These are phyloP conservation scores for Inosperma sp. DNA, from an alignment of 768 basidiomycete genomes.

Conservation along the genomic window DNA sequence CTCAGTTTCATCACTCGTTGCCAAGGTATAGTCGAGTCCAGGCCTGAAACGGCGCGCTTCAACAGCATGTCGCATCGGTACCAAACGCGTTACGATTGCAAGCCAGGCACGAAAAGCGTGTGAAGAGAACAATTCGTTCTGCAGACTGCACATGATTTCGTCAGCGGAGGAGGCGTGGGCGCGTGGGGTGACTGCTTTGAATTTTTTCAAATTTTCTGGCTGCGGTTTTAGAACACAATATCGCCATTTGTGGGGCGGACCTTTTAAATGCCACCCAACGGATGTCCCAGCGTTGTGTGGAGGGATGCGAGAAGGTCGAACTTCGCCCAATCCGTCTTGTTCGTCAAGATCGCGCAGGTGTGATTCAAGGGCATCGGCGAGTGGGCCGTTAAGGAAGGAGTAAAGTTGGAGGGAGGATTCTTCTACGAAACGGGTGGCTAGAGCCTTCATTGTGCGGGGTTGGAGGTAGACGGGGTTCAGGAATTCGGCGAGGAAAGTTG, in stretches of 20 bases:
- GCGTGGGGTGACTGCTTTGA: conserved; percentile 46
- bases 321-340: conserved; percentile 55
- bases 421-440: conserved; percentile 75
- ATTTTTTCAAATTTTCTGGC: conserved; percentile 31
- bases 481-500: conserved; percentile 74
- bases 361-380: conserved; percentile 63
- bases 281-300: conserved; percentile 60
- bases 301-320: conserved; percentile 54
- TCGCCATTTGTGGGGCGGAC: conserved; percentile 94
- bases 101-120: conserved; percentile 91
- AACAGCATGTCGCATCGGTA: conserved; percentile 67
- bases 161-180: conserved; percentile 50
- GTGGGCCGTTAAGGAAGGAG: conserved; percentile 68
- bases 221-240: conserved; percentile 65
- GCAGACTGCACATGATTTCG: conserved; percentile 59
- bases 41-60: conserved; percentile 88
- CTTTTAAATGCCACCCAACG: conserved; percentile 64
- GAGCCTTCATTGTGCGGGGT: conserved; percentile 69
- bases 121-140: conserved; percentile 74
- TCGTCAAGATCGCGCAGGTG: conserved; percentile 62
- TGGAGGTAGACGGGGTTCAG: conserved; percentile 90
- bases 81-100: conserved; percentile 59
- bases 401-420: conserved; percentile 89
- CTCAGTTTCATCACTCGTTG: conserved; percentile 79
- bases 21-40: conserved; percentile 92